Base-by-base conservation (phyloP, 345 rosid species). In the Hibiscus mutabilis region DNA sequence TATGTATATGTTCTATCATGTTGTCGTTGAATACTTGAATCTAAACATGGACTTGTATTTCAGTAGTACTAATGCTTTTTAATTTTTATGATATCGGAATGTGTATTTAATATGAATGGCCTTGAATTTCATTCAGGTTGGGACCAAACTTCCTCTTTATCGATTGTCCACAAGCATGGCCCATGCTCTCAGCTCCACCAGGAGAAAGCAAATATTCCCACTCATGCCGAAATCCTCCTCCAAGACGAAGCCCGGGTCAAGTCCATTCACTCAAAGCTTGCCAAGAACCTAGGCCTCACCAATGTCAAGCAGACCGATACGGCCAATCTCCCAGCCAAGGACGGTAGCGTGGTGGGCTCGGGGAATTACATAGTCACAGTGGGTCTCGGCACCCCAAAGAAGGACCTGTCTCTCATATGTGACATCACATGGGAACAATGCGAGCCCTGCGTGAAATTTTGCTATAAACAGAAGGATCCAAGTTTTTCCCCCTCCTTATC, bases 341-440 rank as follows among this genome's bases (percentile, higher is more conserved):
- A 83, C 10, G 96, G 91, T 6, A 80, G 79, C 66, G 59, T 73
- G 1, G 24, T 88, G n/a, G 91, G 88, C 0, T 29, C 33, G 33
- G 33, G 33, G 33, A 85, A 86, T 73, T 87, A 73, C 59, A 37
- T 87, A 2, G 90, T 85, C 1, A 77, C 83, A 0, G 84, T 89
- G 51, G 89, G 88, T 51, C 66, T 89, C 18, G 94, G 91, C 51
- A 76, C 85, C 6, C 94, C 91, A 0, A 83, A 83, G n/a, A 72
- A 71, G 24, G 77, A 84, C 0, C 22, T 82, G 0, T 77, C 89
- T 15, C 79, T 89, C 33, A 74, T 82, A 35, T 87, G 91, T 25
- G 90, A 84, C 71, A 62, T 87, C 51, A 85, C 94, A 0, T 87
- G 94, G 91, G 83, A 86, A 3, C 87, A 84, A 1, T 87, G 91